Percentiles rank a stretch among this genome's conserved stretches.
Conservation (phyloP, 768 basidiomycete species). For the Podaxis rugospora region DNA sequence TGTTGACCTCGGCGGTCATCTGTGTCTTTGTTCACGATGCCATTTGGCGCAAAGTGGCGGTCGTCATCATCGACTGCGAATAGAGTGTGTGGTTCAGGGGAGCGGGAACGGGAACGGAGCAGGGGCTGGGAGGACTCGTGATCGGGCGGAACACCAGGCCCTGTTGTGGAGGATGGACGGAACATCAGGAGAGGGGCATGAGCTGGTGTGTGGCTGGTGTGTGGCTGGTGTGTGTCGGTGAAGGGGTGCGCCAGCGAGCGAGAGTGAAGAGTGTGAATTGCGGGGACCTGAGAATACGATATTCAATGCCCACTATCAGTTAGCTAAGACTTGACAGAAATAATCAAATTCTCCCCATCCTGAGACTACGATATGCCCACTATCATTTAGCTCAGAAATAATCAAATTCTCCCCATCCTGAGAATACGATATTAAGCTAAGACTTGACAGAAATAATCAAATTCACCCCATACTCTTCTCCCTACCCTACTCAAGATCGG, state of each 20-base stretch:
- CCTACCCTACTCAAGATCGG: not conserved
- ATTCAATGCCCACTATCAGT: not conserved
- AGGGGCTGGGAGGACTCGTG: constrained; percentile 56
- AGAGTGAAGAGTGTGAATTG: too few species aligned
- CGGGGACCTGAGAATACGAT: too few species aligned
- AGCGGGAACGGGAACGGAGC: constrained; percentile 43
- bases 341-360: too few species aligned
- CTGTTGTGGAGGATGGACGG: constrained; percentile 21
- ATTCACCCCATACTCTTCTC: not conserved
- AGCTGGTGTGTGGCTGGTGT: not conserved
- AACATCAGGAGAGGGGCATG: constrained; percentile 23
- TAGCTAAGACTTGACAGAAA: not conserved
- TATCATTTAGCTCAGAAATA: too few species aligned
- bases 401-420: too few species aligned
- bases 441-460: not conserved
- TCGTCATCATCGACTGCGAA: constrained; percentile 60
- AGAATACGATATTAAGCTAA: too few species aligned
- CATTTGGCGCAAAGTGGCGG: constrained; percentile 29
- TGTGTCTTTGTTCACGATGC: not conserved
- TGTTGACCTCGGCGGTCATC: constrained; percentile 20
- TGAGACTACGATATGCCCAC: too few species aligned
- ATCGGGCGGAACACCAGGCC: constrained; percentile 21
- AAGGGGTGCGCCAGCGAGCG: too few species aligned
- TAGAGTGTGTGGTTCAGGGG: constrained; percentile 35
- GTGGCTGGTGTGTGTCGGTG: not conserved